Evolutionary conservation across 2,329 filamentous ascomycete species (phyloP).

Genomic region (Aspergillus hiratsukae): DNA sequence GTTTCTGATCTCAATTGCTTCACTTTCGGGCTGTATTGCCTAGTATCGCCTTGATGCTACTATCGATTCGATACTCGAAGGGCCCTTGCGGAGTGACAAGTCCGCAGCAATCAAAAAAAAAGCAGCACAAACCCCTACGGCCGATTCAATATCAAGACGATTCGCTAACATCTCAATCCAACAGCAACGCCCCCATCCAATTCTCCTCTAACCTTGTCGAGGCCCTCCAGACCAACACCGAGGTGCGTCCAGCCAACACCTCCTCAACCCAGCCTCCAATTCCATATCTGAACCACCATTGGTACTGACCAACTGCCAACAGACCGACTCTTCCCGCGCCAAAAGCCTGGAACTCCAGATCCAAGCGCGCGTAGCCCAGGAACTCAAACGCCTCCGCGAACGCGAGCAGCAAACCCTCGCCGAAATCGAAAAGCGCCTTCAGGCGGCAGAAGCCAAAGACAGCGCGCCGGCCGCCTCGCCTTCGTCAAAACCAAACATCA

Average conservation of each 20-base stretch:
- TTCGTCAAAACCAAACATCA: slow-evolving; percentile 15
- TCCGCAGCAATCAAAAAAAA: neutral
- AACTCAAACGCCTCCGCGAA: slow-evolving; percentile 74
- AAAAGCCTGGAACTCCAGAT: slow-evolving; percentile 81
- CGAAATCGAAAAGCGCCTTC: slow-evolving; percentile 63
- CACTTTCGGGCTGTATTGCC: neutral
- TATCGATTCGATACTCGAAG: neutral
- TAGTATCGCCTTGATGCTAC: neutral
- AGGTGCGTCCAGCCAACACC: slow-evolving; percentile 56
- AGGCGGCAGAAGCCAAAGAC: slow-evolving; percentile 35
- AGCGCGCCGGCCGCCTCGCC: slow-evolving; percentile 25
- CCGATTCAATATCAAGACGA: slow-evolving; percentile 8
- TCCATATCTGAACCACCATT: neutral
- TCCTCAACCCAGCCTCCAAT: neutral
- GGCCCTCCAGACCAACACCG: slow-evolving; percentile 74
- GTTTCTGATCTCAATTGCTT: neutral
- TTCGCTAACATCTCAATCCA: slow-evolving; percentile 10
- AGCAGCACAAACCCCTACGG: neutral
- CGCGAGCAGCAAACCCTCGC: slow-evolving; percentile 66
- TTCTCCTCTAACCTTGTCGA: slow-evolving; percentile 82
- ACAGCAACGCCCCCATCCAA: slow-evolving; percentile 52
- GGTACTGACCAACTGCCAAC: slow-evolving; percentile 4
- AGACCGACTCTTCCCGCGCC: slow-evolving; percentile 86
- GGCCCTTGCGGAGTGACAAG: neutral
- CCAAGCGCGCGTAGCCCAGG: slow-evolving; percentile 77